These are phyloP conservation scores for Fonsecaea erecta DNA, from an alignment of 2,329 filamentous ascomycete species.

Conservation along the genomic window DNA sequence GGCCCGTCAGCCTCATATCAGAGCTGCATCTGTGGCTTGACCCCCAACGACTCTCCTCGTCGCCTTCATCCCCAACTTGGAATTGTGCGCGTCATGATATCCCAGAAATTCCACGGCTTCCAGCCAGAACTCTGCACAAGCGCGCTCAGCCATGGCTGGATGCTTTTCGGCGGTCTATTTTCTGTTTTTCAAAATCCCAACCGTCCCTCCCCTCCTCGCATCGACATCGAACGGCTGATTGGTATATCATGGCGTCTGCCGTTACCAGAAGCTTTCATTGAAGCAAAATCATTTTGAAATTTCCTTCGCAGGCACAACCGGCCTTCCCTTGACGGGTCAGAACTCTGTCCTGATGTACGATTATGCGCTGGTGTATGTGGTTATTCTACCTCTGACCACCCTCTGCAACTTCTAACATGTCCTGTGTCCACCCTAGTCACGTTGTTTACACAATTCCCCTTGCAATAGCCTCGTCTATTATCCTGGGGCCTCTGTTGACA, in stretches of 20 bases:
- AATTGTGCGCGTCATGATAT: constrained; percentile 20
- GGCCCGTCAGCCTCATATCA: constrained; percentile 2
- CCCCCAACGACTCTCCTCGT: neutral
- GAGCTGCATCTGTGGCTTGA: neutral
- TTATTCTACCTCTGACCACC: constrained; percentile 29
- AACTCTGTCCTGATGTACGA: constrained; percentile 44
- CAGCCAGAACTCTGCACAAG: constrained; percentile 1
- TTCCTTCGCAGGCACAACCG: neutral
- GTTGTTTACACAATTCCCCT: constrained; percentile 70
- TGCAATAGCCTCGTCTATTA: constrained; percentile 61
- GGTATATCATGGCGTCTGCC: constrained; percentile 15
- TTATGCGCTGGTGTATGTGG: constrained; percentile 65
- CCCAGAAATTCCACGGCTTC: constrained; percentile 13
- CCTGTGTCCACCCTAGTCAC: constrained; percentile 53
- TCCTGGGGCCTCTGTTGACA: constrained; percentile 66
- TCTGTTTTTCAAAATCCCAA: neutral
- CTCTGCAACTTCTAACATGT: constrained; percentile 3
- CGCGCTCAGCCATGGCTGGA: neutral
- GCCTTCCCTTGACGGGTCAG: neutral
- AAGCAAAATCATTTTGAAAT: constrained; percentile 2
- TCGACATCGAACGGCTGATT: constrained; percentile 8
- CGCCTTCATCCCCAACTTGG: constrained; percentile 1
- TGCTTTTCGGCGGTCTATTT: neutral
- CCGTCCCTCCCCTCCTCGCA: neutral
- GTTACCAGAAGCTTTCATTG: constrained; percentile 12